Evolutionary conservation across 2,329 filamentous ascomycete genomes (phyloP).

Genomic region (Fusarium annulatum): DNA sequence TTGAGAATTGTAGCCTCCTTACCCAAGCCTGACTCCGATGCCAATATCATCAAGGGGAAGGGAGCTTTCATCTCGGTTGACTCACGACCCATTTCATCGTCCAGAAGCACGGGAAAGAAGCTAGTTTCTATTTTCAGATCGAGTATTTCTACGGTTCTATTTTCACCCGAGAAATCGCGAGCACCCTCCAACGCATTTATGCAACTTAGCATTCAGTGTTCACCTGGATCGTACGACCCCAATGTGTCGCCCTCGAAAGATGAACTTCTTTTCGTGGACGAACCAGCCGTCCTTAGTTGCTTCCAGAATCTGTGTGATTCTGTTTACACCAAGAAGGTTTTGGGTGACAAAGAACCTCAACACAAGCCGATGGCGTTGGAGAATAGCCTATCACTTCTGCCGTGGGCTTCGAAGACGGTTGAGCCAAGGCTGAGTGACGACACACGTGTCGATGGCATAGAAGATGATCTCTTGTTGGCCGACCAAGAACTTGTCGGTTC

Average conservation of each 20-base stretch:
- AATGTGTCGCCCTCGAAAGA: conserved; percentile 80
- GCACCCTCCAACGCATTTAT: conserved; percentile 67
- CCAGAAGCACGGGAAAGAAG: conserved; percentile 68
- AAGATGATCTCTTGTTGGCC: neutral
- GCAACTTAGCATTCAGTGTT: conserved; percentile 71
- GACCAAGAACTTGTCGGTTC: conserved; percentile 20
- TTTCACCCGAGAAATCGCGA: conserved; percentile 37
- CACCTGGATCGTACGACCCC: conserved; percentile 72
- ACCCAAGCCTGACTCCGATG: conserved; percentile 61
- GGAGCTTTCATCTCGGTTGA: conserved; percentile 75
- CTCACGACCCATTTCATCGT: conserved; percentile 69
- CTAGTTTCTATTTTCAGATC: conserved; percentile 65
- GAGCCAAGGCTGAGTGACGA: neutral
- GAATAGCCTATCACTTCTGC: neutral
- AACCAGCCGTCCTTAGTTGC: conserved; percentile 55
- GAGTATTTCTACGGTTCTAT: conserved; percentile 53
- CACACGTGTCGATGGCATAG: neutral
- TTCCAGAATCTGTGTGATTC: conserved; percentile 59
- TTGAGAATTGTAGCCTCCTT: conserved; percentile 59
- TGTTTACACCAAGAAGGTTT: conserved; percentile 48
- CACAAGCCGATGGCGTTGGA: neutral
- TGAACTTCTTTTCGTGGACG: conserved; percentile 74
- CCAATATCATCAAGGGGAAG: conserved; percentile 55
- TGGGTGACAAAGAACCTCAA: neutral
- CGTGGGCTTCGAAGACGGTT: neutral